Base-by-base conservation (phyloP, 2,329 filamentous ascomycete species). In the Tolypocladium amazonense region DNA sequence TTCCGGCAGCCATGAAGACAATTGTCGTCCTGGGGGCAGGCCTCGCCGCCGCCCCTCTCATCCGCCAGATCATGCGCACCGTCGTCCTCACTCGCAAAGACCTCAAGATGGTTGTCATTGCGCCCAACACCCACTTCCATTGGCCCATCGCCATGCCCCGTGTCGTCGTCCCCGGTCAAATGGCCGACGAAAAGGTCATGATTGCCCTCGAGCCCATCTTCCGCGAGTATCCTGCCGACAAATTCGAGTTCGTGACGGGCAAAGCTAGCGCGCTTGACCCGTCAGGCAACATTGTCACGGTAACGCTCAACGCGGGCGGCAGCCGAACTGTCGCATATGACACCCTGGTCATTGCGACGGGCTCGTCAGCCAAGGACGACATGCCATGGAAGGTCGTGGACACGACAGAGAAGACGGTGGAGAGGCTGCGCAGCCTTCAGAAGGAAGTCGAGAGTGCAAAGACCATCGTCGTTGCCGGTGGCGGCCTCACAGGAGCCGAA, bases 311-410 rank as follows among this genome's bases (percentile, higher is more conserved):
- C 53, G 72, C 68, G 5, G 73, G 71, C 8, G 66, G 61, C 6
- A 64, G 65, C n/a, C 69, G 72, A 7, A 69, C 70, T 14, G 66
- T 83, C 59, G 61, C 62, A 25, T 86, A 85, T 65, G 76, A 83
- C 63, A 76, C 76, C 27, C 72, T 85, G 15, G 66, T 86, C 61
- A 70, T 86, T 52, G 81, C 82, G 12, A 86, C 83, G 2, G 83
- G 83, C 9, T 70, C 78, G 3, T 71, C 72, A 35, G 73, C 75
- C 38, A 70, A 66, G 27, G 75, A 73, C 5, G 70, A 67, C 61
- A 72, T 79, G 70, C 81, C 82, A 0, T 84, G 78, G 69, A 85
- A 84, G 68, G 70, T 68, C 25, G 63, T 78, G 12, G 74, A 68
- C 5, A 74, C 75, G 1, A 76, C 76, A 0, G 72, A 77, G 58